Conservation (phyloP, 495 filamentous ascomycete species). For the Aspergillus campestris region DNA sequence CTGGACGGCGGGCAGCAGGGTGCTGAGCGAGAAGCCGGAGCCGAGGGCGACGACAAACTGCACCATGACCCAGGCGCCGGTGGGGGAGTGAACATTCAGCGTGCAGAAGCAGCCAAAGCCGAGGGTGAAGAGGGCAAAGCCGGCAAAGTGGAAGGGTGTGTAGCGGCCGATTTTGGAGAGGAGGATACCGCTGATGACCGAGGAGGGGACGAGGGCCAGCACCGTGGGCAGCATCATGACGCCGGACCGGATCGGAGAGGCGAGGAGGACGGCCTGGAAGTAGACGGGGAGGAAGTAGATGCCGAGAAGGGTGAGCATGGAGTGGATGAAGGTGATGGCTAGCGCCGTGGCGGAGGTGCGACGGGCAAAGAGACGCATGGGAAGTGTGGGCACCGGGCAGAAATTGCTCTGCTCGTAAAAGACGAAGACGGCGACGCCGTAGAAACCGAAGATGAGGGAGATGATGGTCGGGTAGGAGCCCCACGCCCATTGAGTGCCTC, state of each 20-base stretch:
- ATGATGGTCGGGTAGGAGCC: neutral
- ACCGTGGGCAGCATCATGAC: conserved; percentile 73
- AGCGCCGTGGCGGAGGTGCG: conserved; percentile 1
- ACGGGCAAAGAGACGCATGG: neutral
- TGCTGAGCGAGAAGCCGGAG: conserved; percentile 48
- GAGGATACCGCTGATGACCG: conserved; percentile 53
- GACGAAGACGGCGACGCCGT: neutral
- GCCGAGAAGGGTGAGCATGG: conserved; percentile 63
- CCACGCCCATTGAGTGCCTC: too few relatives aligned
- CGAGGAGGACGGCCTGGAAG: conserved; percentile 67
- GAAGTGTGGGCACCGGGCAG: neutral
- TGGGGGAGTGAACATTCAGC: conserved; percentile 37
- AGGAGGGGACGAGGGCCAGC: conserved; percentile 56
- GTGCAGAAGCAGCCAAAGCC: conserved; percentile 47
- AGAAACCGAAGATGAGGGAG: neutral
- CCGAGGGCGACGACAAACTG: conserved; percentile 47
- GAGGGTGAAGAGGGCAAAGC: conserved; percentile 43
- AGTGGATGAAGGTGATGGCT: conserved; percentile 24
- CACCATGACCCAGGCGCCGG: conserved; percentile 44
- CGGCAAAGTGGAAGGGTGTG: conserved; percentile 39
- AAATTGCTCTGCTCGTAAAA: neutral
- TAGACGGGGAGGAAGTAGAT: conserved; percentile 74
- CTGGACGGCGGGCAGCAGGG: conserved; percentile 51
- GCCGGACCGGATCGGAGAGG: conserved; percentile 64
- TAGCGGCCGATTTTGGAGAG: conserved; percentile 62